A percentile compares a stretch with the other conserved stretches of the same genome.
These are phyloP conservation scores for Penicillium sp. DNA, from an alignment of 2,329 filamentous ascomycete genomes.

Conservation along the genomic window DNA sequence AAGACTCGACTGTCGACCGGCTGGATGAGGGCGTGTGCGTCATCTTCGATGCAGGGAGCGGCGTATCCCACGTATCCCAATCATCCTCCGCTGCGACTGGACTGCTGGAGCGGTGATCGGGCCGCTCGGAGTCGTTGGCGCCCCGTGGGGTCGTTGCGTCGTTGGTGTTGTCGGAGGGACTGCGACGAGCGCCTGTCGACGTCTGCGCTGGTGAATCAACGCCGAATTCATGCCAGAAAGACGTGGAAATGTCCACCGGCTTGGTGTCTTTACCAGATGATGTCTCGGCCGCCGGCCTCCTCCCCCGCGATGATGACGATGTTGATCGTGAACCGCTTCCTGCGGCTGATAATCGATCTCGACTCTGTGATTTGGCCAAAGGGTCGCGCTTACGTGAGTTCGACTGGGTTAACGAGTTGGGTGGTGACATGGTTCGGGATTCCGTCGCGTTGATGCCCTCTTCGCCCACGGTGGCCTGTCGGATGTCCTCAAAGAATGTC, in stretches of 20 bases:
- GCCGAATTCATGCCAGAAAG: slow-evolving; percentile 51
- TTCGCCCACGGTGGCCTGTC: slow-evolving; percentile 92
- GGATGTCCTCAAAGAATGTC: slow-evolving; percentile 92
- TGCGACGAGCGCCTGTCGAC: slow-evolving; percentile 31
- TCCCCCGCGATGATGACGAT: slow-evolving; percentile 30
- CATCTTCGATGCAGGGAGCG: slow-evolving; percentile 33
- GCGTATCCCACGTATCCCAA: slow-evolving; percentile 56
- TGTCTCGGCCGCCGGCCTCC: slow-evolving; percentile 28
- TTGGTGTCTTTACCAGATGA: slow-evolving; percentile 41
- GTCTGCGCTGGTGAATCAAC: slow-evolving; percentile 46
- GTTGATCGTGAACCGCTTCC: slow-evolving; percentile 30
- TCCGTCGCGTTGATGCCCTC: slow-evolving; percentile 66
- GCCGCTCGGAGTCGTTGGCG: slow-evolving; percentile 36
- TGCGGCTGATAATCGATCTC: slow-evolving; percentile 31
- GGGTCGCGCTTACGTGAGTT: slow-evolving; percentile 11
- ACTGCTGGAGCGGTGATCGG: slow-evolving; percentile 29
- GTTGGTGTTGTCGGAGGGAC: slow-evolving; percentile 17
- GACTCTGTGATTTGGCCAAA: slow-evolving; percentile 30
- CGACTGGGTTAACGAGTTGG: slow-evolving; percentile 1
- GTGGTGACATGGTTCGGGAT: slow-evolving; percentile 32
- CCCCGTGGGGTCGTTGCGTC: slow-evolving; percentile 30
- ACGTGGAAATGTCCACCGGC: slow-evolving; percentile 42
- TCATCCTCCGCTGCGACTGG: slow-evolving; percentile 33
- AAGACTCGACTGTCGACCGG: slow-evolving; percentile 48
- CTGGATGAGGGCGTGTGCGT: slow-evolving; percentile 43